A percentile compares a stretch with the other conserved stretches of the same genome.
phyloP scores from a whole-genome alignment of 331 rosid species.

The Quercus tomentella region DNA sequence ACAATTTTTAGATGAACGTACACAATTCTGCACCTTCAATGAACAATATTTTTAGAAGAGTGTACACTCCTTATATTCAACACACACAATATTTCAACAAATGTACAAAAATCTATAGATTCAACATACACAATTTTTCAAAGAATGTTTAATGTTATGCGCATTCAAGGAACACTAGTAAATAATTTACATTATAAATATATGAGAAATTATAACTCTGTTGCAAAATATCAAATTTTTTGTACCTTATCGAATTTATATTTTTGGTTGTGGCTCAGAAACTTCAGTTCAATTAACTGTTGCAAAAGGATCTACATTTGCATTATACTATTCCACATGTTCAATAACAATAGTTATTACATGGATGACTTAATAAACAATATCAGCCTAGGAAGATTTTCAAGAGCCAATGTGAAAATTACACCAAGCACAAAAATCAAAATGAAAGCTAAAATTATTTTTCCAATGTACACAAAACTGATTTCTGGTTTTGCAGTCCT shows the following conservation, averaged over 20 bases:
- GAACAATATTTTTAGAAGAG: too few relatives aligned
- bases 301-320: background rate
- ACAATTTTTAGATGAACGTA: too few relatives aligned
- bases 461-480: conserved; percentile 40
- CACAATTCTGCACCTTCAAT: too few relatives aligned
- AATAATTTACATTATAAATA: too few relatives aligned
- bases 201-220: background rate
- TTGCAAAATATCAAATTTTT: background rate
- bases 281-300: background rate
- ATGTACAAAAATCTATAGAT: too few relatives aligned
- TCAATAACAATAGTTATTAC: conserved; percentile 14
- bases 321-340: background rate
- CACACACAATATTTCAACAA: too few relatives aligned
- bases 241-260: background rate
- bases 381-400: conserved; percentile 59
- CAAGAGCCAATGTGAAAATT: conserved; percentile 59
- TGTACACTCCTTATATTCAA: too few relatives aligned
- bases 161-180: too few relatives aligned
- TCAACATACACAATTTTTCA: too few relatives aligned
- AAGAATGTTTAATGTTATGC: too few relatives aligned
- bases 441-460: conserved; percentile 50
- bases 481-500: conserved; percentile 28
- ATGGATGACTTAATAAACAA: conserved; percentile 26
- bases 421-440: conserved; percentile 62
- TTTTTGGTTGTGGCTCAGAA: too few relatives aligned